Percentiles rank a stretch among this genome's conserved stretches.
Evolutionary conservation across 1,284 basidiomycete genomes (phyloP).

Genomic region (Pyrrhoderma noxium): DNA sequence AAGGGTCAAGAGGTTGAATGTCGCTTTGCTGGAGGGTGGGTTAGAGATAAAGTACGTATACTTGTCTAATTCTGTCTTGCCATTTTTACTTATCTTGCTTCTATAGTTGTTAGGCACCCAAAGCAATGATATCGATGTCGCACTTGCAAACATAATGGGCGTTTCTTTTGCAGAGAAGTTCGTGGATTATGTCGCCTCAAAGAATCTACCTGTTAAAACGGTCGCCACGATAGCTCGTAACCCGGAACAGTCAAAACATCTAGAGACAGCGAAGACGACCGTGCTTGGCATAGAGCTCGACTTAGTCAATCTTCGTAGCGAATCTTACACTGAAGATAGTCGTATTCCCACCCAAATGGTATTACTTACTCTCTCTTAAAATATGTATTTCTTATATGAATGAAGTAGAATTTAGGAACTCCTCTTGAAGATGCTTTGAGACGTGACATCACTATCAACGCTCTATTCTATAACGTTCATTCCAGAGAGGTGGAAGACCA

Average conservation of each 20-base stretch:
- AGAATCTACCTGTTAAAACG: conserved; percentile 51
- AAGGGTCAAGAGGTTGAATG: conserved; percentile 58
- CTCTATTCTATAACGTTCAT: conserved; percentile 96
- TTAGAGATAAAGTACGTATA: conserved; percentile 82
- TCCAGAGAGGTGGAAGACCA: conserved; percentile 84
- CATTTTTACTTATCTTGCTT: conserved; percentile 11
- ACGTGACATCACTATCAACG: conserved; percentile 93
- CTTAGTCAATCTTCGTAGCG: conserved; percentile 90
- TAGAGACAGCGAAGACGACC: conserved; percentile 91
- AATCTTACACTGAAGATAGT: conserved; percentile 83
- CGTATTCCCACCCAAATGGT: conserved; percentile 88
- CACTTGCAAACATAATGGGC: conserved; percentile 86
- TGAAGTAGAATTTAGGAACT: conserved; percentile 78
- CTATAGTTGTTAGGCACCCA: conserved; percentile 73
- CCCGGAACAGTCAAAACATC: conserved; percentile 96
- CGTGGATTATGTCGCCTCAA: conserved; percentile 55
- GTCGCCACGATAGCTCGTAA: conserved; percentile 86
- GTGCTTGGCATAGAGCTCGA: conserved; percentile 85
- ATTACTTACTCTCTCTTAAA: conserved; percentile 25
- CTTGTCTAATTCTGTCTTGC: conserved; percentile 12
- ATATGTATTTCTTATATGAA: conserved; percentile 1
- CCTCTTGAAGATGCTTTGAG: conserved; percentile 88
- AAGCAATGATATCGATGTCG: conserved; percentile 93
- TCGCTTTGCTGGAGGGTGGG: conserved; percentile 94
- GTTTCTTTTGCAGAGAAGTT: conserved; percentile 83